phyloP scores from a whole-genome alignment of 257 asterid genomes.

The Ligustrum vulgare region DNA sequence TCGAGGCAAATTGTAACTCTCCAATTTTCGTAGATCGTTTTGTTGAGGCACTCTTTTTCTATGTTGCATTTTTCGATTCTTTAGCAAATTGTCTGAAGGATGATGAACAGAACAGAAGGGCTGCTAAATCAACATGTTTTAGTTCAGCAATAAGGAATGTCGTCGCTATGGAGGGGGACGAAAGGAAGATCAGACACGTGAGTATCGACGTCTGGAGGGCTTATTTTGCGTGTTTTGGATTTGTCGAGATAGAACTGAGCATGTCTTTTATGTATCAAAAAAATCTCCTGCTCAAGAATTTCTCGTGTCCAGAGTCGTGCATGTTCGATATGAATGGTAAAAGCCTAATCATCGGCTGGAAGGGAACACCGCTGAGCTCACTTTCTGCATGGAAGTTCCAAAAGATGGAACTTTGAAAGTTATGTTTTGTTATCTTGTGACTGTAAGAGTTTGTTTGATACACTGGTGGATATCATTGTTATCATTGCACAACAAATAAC shows the following conservation, averaged over 20 bases:
- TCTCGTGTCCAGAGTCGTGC: constrained; percentile 30
- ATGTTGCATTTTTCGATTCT: constrained; percentile 45
- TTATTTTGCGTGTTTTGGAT: constrained; percentile 34
- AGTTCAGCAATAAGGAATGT: constrained; percentile 38
- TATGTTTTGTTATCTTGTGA: too few relatives aligned
- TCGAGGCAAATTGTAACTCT: constrained; percentile 53
- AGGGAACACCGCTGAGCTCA: constrained; percentile 44
- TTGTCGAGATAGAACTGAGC: constrained; percentile 43
- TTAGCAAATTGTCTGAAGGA: constrained; percentile 47
- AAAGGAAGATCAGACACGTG: constrained; percentile 48
- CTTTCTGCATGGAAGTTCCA: constrained; percentile 54
- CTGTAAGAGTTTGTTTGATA: too few relatives aligned
- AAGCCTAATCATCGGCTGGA: constrained; percentile 51
- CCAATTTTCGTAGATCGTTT: constrained; percentile 50
- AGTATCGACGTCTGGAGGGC: constrained; percentile 46
- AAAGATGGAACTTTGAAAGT: background rate
- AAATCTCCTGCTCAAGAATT: constrained; percentile 36
- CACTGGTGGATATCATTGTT: too few relatives aligned
- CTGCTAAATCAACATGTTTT: constrained; percentile 34
- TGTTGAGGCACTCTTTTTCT: constrained; percentile 47
- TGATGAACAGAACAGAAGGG: constrained; percentile 34
- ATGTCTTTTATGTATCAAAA: constrained; percentile 42
- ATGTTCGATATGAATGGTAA: constrained; percentile 41
- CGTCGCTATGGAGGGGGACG: constrained; percentile 47
- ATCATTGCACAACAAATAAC: too few relatives aligned